A percentile compares a stretch with the other conserved stretches of the same genome.
Conservation (phyloP, 345 rosid species). For the Geranium rotundifolium region DNA sequence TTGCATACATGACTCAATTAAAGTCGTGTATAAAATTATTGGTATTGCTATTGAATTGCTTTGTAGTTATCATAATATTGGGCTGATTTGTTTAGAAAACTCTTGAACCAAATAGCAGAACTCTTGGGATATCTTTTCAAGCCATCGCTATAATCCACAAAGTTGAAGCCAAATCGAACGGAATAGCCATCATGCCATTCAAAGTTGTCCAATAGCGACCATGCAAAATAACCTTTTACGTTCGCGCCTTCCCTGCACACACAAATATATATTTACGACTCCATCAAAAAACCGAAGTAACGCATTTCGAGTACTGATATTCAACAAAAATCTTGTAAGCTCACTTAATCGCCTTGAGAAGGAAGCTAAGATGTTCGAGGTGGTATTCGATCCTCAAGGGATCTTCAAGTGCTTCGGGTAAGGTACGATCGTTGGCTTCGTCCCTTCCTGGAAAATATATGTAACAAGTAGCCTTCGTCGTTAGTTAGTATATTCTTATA, state of each 20-base stretch:
- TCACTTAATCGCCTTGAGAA: conserved; percentile 26
- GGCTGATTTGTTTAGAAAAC: conserved; percentile 19
- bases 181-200: conserved; percentile 53
- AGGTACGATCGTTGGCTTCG: conserved; percentile 21
- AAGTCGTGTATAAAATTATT: no score
- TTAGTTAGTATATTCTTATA: no score
- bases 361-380: conserved; percentile 19
- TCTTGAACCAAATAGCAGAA: conserved; percentile 51
- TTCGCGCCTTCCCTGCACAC: conserved; percentile 34
- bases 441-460: conserved; percentile 19
- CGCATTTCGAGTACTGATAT: no score
- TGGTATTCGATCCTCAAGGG: conserved; percentile 25
- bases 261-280: no score
- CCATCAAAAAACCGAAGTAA: no score
- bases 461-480: neutral
- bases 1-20: no score
- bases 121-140: no score
- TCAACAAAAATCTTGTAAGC: no score
- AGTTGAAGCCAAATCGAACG: conserved; percentile 36
- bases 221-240: conserved; percentile 41
- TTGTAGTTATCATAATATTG: no score
- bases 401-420: conserved; percentile 26
- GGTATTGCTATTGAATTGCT: no score
- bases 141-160: conserved; percentile 38
- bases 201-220: conserved; percentile 58